Base-by-base conservation (phyloP, 768 basidiomycete genomes). In the Crucibulum laeve region DNA sequence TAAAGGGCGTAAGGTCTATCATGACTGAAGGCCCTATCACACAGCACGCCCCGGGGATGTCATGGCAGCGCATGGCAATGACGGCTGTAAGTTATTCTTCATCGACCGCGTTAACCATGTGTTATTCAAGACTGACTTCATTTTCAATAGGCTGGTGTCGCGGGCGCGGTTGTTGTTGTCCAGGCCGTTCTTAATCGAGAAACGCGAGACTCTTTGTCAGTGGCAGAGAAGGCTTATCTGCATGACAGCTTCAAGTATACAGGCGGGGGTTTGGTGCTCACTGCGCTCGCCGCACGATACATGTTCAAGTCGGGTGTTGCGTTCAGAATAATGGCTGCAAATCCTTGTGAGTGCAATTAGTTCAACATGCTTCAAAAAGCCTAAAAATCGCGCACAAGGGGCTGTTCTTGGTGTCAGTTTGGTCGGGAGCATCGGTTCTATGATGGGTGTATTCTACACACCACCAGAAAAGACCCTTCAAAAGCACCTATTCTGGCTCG, bases 161-260 rank as follows among this genome's bases (percentile, higher is more conserved):
- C 81, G 26, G 85, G 84, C 6, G 76, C 81, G 6, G 73, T 86
- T 19, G 63, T 91, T 26, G 68, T 77, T 3, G 67, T 81, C 19
- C 76, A 89, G 50, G 73, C 67, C 2, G 68, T 85, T 26, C 66
- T 92, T 54, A 92, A 92, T 55, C 74, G 88, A 46, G 87, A 91
- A 49, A 91, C 87, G 0, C 73, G 87, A 30, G 87, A 85, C 34
- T 64, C 76, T 3, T 69, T 91, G 21, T 76, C 79, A 28, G 43
- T 60, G 0, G 69, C 71, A 0, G 89, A 92, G 61, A 80, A 72
- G 44, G 76, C 76, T 8, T 79, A 86, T 55, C 69, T 92, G 3
- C 78, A 92, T 53, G 80, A 83, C 28, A 83, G 76, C 44, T 92
- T 91, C 73, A 81, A 78, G 55, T 93, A 91, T 53, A 89, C 90